These are phyloP conservation scores for Podospora pseudopauciseta DNA, from an alignment of 495 filamentous ascomycete species.

Conservation along the genomic window DNA sequence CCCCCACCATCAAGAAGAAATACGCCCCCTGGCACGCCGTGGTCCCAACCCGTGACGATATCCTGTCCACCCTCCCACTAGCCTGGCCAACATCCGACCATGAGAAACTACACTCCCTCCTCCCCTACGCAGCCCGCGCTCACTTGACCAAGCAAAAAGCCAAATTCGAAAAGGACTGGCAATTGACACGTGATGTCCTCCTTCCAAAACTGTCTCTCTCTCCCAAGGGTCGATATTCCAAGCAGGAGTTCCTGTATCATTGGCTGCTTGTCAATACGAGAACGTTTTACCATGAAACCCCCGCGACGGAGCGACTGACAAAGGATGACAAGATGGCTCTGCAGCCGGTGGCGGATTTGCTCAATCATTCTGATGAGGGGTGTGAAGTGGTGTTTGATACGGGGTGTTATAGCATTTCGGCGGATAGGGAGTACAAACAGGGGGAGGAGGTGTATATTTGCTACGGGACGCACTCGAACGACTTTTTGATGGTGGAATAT, in stretches of 20 bases:
- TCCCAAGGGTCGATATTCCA: constrained; percentile 27
- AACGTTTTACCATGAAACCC: constrained; percentile 69
- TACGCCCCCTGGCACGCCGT: constrained; percentile 61
- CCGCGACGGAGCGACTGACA: constrained; percentile 38
- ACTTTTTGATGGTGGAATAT: constrained; percentile 81
- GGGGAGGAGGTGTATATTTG: constrained; percentile 77
- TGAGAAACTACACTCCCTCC: constrained; percentile 38
- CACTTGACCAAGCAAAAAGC: constrained; percentile 59
- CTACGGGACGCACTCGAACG: constrained; percentile 77
- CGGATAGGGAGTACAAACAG: constrained; percentile 50
- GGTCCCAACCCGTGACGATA: constrained; percentile 59
- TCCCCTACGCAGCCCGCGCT: constrained; percentile 42
- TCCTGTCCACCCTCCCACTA: constrained; percentile 63
- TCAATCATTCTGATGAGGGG: constrained; percentile 65
- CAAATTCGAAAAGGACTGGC: constrained; percentile 63
- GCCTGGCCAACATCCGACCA: constrained; percentile 51
- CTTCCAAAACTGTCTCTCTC: constrained; percentile 1
- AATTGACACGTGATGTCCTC: constrained; percentile 33
- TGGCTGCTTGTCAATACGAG: constrained; percentile 85
- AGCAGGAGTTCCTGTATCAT: constrained; percentile 59
- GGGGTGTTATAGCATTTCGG: constrained; percentile 58
- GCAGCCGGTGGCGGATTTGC: constrained; percentile 81
- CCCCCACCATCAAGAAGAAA: constrained; percentile 18
- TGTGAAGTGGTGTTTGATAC: constrained; percentile 61
- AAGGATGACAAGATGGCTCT: constrained; percentile 73